phyloP scores from a whole-genome alignment of 106 monocot species.

The Apostasia shenzhenica region DNA sequence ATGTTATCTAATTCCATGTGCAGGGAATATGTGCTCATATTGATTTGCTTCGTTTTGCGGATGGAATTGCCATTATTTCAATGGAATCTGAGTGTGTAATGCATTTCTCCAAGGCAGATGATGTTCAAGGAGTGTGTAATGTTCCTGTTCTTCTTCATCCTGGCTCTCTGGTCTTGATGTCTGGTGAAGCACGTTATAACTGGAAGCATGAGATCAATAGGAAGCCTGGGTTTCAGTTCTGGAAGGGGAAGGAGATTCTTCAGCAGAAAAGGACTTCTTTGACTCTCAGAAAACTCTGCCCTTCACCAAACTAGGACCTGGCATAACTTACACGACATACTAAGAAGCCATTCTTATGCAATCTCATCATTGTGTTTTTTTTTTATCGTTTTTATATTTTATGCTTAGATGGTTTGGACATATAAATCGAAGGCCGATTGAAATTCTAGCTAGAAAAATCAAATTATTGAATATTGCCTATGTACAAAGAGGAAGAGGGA shows the following conservation, averaged over 20 bases:
- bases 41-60: conserved; percentile 88
- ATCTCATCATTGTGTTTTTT: no score
- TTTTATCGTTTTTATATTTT: no score
- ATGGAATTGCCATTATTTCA: conserved; percentile 89
- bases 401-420: no score
- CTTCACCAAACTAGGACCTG: no score
- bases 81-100: conserved; percentile 84
- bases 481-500: no score
- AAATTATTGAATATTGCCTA: no score
- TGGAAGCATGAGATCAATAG: conserved; percentile 98
- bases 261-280: conserved; percentile 83
- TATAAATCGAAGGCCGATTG: no score
- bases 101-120: conserved; percentile 55
- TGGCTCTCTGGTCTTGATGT: conserved; percentile 78
- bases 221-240: conserved; percentile 53
- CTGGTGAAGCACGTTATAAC: conserved; percentile 74
- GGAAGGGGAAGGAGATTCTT: conserved; percentile 66
- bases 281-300: conserved; percentile 75
- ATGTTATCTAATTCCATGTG: neutral
- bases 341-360: no score
- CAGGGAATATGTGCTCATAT: conserved; percentile 96
- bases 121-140: neutral
- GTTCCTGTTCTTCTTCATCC: conserved; percentile 69
- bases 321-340: no score
- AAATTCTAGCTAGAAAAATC: no score